phyloP scores from a whole-genome alignment of 2,329 filamentous ascomycete species.

The Alternaria sp. region DNA sequence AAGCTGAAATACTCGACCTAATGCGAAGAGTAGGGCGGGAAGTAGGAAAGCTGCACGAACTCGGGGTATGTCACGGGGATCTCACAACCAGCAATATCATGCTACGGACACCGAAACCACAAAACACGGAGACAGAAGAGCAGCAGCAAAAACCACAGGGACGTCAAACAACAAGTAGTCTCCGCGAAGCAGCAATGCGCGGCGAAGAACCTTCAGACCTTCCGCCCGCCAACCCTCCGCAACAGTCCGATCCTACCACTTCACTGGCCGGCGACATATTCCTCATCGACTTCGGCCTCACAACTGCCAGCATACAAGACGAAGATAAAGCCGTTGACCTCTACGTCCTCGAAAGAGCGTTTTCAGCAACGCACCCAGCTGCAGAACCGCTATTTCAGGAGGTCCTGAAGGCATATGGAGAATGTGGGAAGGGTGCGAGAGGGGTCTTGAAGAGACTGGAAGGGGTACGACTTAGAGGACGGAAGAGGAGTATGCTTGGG shows the following conservation, averaged over 20 bases:
- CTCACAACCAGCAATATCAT: conserved; percentile 98
- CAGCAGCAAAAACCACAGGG: conserved; percentile 11
- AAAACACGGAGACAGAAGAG: background rate
- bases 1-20: conserved; percentile 56
- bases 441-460: conserved; percentile 83
- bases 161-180: conserved; percentile 31
- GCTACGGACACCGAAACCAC: conserved; percentile 56
- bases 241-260: conserved; percentile 16
- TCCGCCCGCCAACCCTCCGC: conserved; percentile 1
- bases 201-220: conserved; percentile 20
- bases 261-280: conserved; percentile 76
- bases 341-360: conserved; percentile 94
- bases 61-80: conserved; percentile 93
- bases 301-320: conserved; percentile 80
- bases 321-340: conserved; percentile 96
- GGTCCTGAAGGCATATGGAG: conserved; percentile 77
- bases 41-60: conserved; percentile 79
- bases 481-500: conserved; percentile 97
- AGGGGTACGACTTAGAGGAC: conserved; percentile 90
- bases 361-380: conserved; percentile 91
- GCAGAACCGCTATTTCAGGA: conserved; percentile 80
- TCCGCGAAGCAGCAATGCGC: conserved; percentile 37
- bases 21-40: conserved; percentile 76
- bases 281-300: conserved; percentile 93
- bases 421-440: conserved; percentile 76